Evolutionary conservation across 768 basidiomycete species (phyloP).

Genomic region (Cubamyces lactineus): DNA sequence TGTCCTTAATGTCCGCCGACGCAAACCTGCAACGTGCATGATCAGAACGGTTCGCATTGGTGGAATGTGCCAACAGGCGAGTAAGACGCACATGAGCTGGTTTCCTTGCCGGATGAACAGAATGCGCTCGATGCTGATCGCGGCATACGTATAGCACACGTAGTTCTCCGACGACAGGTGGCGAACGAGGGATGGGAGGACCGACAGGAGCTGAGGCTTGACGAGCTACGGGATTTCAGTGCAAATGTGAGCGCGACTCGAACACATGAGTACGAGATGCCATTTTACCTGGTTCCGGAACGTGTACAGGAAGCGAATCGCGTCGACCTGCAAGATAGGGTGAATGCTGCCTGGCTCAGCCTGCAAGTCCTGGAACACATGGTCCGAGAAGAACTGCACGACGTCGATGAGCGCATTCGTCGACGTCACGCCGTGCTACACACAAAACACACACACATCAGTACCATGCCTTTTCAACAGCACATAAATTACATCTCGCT

Average conservation of each 20-base stretch:
- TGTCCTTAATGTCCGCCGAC: constrained; percentile 83
- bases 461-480: neutral
- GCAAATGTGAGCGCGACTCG: neutral
- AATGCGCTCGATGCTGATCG: constrained; percentile 96
- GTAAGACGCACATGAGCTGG: constrained; percentile 64
- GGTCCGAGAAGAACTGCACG: constrained; percentile 92
- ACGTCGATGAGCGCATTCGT: constrained; percentile 92
- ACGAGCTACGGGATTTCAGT: constrained; percentile 61
- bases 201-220: constrained; percentile 90
- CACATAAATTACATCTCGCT: constrained; percentile 1
- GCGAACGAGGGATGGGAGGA: constrained; percentile 81
- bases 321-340: constrained; percentile 93
- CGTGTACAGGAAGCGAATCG: constrained; percentile 91
- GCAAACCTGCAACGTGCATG: constrained; percentile 62
- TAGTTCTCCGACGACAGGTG: constrained; percentile 86
- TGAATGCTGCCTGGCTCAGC: constrained; percentile 70
- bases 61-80: no score
- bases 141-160: constrained; percentile 94
- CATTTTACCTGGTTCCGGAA: constrained; percentile 88
- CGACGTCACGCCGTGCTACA: constrained; percentile 88
- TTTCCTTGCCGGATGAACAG: constrained; percentile 85
- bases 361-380: constrained; percentile 86
- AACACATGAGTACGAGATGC: neutral
- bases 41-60: neutral
- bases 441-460: constrained; percentile 1